Evolutionary conservation across 106 monocot genomes (phyloP).

Genomic region (Phalaenopsis equestris): DNA sequence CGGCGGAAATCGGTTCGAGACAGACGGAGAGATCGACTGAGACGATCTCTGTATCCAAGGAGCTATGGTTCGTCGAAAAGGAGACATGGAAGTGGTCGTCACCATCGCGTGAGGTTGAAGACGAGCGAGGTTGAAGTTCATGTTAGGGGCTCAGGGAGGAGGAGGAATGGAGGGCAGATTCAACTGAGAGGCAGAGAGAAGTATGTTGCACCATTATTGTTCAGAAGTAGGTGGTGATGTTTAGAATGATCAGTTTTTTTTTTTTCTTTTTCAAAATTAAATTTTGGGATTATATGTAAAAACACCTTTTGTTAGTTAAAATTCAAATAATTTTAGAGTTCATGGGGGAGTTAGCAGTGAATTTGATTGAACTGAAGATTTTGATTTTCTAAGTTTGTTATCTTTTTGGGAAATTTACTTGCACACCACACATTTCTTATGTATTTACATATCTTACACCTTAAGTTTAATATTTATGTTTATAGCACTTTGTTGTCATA

Average conservation of each 20-base stretch:
- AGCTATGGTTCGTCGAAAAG: conserved; percentile 22
- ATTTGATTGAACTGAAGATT: too few relatives aligned
- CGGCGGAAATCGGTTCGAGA: conserved; percentile 30
- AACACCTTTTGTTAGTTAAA: too few relatives aligned
- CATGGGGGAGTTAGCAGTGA: too few relatives aligned
- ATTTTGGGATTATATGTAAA: too few relatives aligned
- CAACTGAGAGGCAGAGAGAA: neutral
- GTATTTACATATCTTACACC: too few relatives aligned
- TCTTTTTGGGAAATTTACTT: too few relatives aligned
- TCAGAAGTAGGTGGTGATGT: neutral
- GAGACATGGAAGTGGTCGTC: neutral
- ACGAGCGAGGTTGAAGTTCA: conserved; percentile 65
- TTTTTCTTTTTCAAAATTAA: neutral
- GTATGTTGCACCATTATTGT: neutral
- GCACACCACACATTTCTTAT: too few relatives aligned
- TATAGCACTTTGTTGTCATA: too few relatives aligned
- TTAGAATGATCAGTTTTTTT: neutral
- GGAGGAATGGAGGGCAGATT: neutral
- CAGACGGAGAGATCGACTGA: conserved; percentile 41
- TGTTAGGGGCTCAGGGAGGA: conserved; percentile 29
- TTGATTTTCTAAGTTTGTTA: too few relatives aligned
- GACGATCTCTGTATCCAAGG: conserved; percentile 35
- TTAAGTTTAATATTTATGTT: too few relatives aligned
- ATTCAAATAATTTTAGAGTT: too few relatives aligned
- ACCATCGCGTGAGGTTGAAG: conserved; percentile 35